phyloP scores from a whole-genome alignment of 2,329 filamentous ascomycete species.

The Colletotrichum acutatum region DNA sequence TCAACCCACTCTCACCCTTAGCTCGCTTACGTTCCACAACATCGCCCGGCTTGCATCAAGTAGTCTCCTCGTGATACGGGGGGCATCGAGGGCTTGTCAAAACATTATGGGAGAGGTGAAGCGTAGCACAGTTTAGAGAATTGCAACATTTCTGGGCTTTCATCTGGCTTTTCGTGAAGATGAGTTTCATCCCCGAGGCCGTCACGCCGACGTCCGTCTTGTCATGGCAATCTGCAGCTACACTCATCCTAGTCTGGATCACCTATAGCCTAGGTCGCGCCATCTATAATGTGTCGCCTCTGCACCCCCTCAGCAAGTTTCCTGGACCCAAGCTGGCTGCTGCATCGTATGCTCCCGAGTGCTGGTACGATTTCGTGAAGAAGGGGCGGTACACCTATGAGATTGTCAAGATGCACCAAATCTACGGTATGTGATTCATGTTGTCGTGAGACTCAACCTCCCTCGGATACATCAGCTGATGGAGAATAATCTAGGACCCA shows the following conservation, averaged over 20 bases:
- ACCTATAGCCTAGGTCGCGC: not conserved
- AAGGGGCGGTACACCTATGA: slow-evolving; percentile 36
- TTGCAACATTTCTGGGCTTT: too few species aligned
- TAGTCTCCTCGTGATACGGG: not conserved
- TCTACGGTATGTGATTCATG: slow-evolving; percentile 39
- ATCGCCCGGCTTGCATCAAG: not conserved
- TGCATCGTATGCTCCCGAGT: slow-evolving; percentile 36
- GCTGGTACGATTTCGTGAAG: slow-evolving; percentile 38
- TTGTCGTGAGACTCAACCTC: too few species aligned
- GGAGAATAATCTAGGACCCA: slow-evolving; percentile 43
- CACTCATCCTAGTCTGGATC: not conserved
- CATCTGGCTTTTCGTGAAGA: not conserved
- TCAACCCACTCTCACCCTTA: not conserved
- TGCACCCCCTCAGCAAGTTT: slow-evolving; percentile 36
- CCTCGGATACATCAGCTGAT: not conserved
- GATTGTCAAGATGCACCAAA: slow-evolving; percentile 41
- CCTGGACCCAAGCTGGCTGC: slow-evolving; percentile 40
- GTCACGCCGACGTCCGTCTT: not conserved
- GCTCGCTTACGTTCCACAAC: not conserved
- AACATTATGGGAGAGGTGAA: too few species aligned
- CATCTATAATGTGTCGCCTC: slow-evolving; percentile 48
- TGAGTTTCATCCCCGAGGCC: not conserved
- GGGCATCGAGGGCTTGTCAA: too few species aligned
- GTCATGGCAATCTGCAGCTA: not conserved
- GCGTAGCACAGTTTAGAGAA: too few species aligned